Evolutionary conservation across 2,329 filamentous ascomycete species (phyloP), one percentile per base, ranked within the genome.

Genomic region (Phaeoacremonium minimum): DNA sequence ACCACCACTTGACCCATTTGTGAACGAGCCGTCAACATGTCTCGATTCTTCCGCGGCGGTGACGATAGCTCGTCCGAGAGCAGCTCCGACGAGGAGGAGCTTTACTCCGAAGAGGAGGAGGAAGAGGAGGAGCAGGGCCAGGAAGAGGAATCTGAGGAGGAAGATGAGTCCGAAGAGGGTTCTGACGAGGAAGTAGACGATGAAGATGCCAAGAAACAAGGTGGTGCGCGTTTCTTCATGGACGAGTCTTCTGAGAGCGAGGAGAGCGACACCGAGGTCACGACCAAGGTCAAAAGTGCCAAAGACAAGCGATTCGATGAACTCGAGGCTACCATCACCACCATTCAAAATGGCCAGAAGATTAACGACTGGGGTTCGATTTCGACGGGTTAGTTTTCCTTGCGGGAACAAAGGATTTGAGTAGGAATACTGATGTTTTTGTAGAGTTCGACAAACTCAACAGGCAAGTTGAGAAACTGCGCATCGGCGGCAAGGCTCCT

Each of bases 231-330:
- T 56, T 78, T 81, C 57, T 98, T 98, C 83, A 81, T 97, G 77
- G 78, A 63, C 36, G 70, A 62, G 22, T 77, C 67, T 11, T 83
- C 79, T 41, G 88, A 93, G 34, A 87, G 83, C 53, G 86, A 90
- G 47, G 83, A 89, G 53, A 90, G 89, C 58, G 90, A 93, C 47
- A 87, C 93, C 47, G 91, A 96, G 47, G 79, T 80, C 48, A 80
- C 83, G 47, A 87, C 84, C 54, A 80, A 93, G 53, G 86, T 97
- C 57, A 96, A 95, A 77, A 96, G 89, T 65, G 90, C 91, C 56
- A 97, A 97, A 69, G 89, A 97, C 73, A 98, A 98, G 78, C 81
- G 93, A 45, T 75, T 88, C 49, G 91, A 96, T 57, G 94, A 97
- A 66, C 75, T 98, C 43, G 91, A 98, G 63, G 77, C 80, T 42